Evolutionary conservation across 495 filamentous ascomycete species (phyloP).

Genomic region (Neurospora sp.): DNA sequence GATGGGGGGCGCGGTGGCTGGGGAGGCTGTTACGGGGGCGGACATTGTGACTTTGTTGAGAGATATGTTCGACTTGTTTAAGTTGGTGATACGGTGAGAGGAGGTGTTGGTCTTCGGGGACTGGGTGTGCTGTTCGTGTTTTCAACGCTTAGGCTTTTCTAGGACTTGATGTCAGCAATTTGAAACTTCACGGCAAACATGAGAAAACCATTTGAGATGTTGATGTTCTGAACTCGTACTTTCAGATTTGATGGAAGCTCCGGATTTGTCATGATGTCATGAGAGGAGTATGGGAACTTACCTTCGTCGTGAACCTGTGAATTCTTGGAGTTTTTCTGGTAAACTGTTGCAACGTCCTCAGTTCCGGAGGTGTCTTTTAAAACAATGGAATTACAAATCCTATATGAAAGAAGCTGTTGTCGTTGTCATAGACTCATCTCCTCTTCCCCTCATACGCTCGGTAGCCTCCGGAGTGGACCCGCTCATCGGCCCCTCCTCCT

Average conservation of each 20-base stretch:
- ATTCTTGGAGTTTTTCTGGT: too few species aligned
- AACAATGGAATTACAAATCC: too few species aligned
- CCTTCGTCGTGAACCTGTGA: not conserved
- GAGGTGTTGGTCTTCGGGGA: not conserved
- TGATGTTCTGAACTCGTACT: not conserved
- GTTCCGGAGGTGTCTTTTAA: too few species aligned
- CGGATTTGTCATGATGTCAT: not conserved
- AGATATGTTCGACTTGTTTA: not conserved
- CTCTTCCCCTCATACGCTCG: not conserved
- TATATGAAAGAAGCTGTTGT: not conserved
- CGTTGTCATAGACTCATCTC: not conserved
- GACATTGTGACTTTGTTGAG: not conserved
- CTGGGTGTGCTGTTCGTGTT: not conserved
- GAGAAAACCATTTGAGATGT: too few species aligned
- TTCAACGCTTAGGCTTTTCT: not conserved
- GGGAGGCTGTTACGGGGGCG: not conserved
- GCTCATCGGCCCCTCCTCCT: not conserved
- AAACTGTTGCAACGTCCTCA: too few species aligned
- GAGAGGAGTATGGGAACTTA: not conserved
- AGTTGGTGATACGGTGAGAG: not conserved
- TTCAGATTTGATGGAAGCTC: not conserved
- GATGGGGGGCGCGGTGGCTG: constrained; percentile 5
- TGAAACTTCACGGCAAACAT: too few species aligned
- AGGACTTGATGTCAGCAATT: not conserved
- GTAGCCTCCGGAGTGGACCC: not conserved